A percentile compares a stretch with the other conserved stretches of the same genome.
These are phyloP conservation scores for Endogone sp. DNA, from an alignment of 192 early-diverging fungal genomes.

Conservation along the genomic window DNA sequence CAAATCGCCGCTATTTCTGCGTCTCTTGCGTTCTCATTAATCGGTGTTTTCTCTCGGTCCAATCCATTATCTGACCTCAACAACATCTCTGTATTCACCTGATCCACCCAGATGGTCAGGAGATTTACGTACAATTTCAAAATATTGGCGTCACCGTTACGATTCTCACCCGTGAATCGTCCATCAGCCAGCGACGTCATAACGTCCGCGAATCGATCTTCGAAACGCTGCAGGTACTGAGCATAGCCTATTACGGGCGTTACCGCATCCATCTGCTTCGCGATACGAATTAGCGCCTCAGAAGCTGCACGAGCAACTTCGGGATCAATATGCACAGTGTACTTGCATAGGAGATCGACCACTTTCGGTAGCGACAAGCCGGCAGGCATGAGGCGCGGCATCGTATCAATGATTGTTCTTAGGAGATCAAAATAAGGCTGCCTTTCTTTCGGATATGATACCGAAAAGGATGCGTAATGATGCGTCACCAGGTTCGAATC, in stretches of 20 bases:
- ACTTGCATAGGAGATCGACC: slow-evolving; percentile 78
- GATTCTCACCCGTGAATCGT: slow-evolving; percentile 9
- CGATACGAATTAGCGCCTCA: slow-evolving; percentile 62
- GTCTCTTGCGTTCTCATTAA: background rate
- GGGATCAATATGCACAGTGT: slow-evolving; percentile 83
- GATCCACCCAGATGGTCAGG: slow-evolving; percentile 48
- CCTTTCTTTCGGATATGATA: slow-evolving; percentile 50
- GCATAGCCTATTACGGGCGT: slow-evolving; percentile 48
- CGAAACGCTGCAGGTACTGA: slow-evolving; percentile 45
- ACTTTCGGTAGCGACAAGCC: slow-evolving; percentile 56
- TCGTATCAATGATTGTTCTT: slow-evolving; percentile 61
- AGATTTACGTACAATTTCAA: slow-evolving; percentile 67
- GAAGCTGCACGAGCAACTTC: slow-evolving; percentile 64
- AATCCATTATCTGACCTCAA: slow-evolving; percentile 10
- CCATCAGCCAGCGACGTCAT: slow-evolving; percentile 25
- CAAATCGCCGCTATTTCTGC: slow-evolving; percentile 19
- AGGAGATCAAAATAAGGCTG: slow-evolving; percentile 67
- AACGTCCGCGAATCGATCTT: slow-evolving; percentile 46
- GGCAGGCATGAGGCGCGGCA: slow-evolving; percentile 69
- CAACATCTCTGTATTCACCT: slow-evolving; percentile 28
- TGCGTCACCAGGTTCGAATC: slow-evolving; percentile 37
- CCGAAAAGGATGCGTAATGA: slow-evolving; percentile 41
- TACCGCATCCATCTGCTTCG: slow-evolving; percentile 51
- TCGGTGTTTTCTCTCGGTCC: background rate
- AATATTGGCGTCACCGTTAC: slow-evolving; percentile 39